A percentile compares a stretch with the other conserved stretches of the same genome.
phyloP scores from a whole-genome alignment of 2,329 filamentous ascomycete genomes.

The Xylariaceae sp. region DNA sequence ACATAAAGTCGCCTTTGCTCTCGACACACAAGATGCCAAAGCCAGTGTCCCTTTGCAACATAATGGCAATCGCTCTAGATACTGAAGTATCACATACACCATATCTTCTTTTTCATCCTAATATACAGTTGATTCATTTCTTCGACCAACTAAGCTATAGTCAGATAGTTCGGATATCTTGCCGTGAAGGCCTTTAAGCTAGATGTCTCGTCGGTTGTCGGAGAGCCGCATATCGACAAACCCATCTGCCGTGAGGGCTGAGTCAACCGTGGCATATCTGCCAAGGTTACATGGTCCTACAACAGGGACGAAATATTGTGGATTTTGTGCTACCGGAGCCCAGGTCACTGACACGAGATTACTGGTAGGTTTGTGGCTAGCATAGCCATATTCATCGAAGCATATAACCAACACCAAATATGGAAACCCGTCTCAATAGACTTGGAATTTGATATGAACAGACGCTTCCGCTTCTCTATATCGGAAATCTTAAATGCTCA shows the following conservation, averaged over 20 bases:
- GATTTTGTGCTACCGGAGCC: background rate
- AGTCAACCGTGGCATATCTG: background rate
- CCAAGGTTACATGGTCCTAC: background rate
- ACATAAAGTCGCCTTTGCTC: background rate
- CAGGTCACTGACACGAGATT: background rate
- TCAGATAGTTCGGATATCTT: background rate
- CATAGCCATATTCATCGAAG: background rate
- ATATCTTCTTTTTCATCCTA: background rate
- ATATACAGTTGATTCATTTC: background rate
- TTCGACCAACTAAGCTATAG: background rate
- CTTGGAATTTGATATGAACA: conserved; percentile 2
- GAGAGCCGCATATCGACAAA: background rate
- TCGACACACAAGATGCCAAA: conserved; percentile 4
- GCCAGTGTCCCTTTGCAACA: conserved; percentile 2
- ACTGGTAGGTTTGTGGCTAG: background rate
- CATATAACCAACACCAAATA: background rate
- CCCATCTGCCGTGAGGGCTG: background rate
- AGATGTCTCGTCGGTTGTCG: background rate
- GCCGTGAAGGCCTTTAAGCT: background rate
- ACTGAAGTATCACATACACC: background rate
- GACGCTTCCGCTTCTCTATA: conserved; percentile 11
- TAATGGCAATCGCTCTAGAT: background rate
- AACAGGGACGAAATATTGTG: background rate
- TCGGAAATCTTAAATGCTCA: background rate
- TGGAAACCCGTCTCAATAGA: background rate